These are phyloP conservation scores for Monosporozyma solicola DNA, from an alignment of 805 yeast species.

Conservation along the genomic window DNA sequence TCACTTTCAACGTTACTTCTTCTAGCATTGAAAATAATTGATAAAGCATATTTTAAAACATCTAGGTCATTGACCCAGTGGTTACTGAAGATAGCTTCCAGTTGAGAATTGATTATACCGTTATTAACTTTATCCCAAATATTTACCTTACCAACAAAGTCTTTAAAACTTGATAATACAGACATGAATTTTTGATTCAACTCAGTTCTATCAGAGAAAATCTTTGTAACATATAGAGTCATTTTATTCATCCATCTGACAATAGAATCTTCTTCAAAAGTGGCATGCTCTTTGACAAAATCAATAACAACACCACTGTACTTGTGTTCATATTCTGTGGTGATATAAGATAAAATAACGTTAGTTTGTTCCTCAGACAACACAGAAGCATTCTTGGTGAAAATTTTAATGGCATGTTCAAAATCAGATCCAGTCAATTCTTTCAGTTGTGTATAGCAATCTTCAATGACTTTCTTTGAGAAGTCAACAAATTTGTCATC, in stretches of 20 bases:
- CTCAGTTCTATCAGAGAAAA: constrained; percentile 43
- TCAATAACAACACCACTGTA: constrained; percentile 25
- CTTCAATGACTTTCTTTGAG: constrained; percentile 11
- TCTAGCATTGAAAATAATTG: constrained; percentile 33
- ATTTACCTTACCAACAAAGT: constrained; percentile 24
- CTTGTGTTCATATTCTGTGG: constrained; percentile 22
- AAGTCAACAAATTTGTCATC: constrained; percentile 8
- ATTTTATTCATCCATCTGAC: constrained; percentile 49
- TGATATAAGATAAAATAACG: constrained; percentile 21
- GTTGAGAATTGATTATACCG: constrained; percentile 48
- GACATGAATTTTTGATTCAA: constrained; percentile 22
- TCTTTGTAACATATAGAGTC: constrained; percentile 52
- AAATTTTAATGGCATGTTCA: constrained; percentile 9
- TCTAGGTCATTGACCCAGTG: constrained; percentile 37
- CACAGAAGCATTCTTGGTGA: constrained; percentile 3
- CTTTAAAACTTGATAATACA: constrained; percentile 30
- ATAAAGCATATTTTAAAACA: constrained; percentile 39
- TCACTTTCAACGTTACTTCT: constrained; percentile 34
- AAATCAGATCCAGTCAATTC: constrained; percentile 3
- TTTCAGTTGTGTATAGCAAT: constrained; percentile 4
- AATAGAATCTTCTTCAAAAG: constrained; percentile 14
- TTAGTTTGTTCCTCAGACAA: constrained; percentile 17
- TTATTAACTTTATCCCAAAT: constrained; percentile 37
- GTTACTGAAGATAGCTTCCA: constrained; percentile 48
- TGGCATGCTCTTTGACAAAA: constrained; percentile 13